A percentile compares a stretch with the other conserved stretches of the same genome.
Evolutionary conservation across 164 flowering plant species (phyloP).

Genomic region (Aristolochia californica): DNA sequence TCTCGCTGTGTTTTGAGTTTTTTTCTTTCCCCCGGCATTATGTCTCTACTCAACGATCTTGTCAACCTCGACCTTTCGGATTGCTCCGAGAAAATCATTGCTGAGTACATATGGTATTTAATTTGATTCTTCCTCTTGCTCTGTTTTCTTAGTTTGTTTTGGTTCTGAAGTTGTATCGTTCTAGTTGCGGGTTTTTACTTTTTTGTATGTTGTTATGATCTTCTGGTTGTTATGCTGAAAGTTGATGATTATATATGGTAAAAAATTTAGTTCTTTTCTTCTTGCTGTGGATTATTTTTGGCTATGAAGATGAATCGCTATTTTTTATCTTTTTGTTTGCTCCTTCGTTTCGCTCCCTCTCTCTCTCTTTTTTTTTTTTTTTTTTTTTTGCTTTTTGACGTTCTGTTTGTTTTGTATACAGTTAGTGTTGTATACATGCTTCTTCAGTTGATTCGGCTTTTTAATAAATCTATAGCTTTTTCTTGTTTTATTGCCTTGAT

Average conservation of each 20-base stretch:
- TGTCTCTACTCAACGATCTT: slow-evolving; percentile 11
- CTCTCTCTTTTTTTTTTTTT: too few species aligned
- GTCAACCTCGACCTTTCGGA: slow-evolving; percentile 18
- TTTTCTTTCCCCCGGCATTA: background rate
- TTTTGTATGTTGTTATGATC: too few species aligned
- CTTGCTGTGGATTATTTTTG: too few species aligned
- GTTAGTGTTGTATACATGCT: background rate
- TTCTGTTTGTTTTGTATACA: background rate
- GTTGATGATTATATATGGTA: too few species aligned
- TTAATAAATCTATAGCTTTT: background rate
- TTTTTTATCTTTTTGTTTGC: too few species aligned
- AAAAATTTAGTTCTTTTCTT: too few species aligned
- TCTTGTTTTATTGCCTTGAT: background rate
- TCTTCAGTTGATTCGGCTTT: background rate
- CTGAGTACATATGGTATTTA: slow-evolving; percentile 17
- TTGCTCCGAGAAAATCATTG: slow-evolving; percentile 12
- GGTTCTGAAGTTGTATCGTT: background rate
- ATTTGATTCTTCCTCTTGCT: too few species aligned
- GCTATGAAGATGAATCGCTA: too few species aligned
- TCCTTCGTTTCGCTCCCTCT: too few species aligned
- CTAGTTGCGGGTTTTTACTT: too few species aligned
- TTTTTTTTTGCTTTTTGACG: background rate
- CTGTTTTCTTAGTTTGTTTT: background rate
- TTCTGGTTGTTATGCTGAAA: too few species aligned
- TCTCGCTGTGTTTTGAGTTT: background rate